Percentiles rank a stretch among this genome's conserved stretches.
Evolutionary conservation across 805 yeast species (phyloP).

Genomic region (Saturnispora bothae): DNA sequence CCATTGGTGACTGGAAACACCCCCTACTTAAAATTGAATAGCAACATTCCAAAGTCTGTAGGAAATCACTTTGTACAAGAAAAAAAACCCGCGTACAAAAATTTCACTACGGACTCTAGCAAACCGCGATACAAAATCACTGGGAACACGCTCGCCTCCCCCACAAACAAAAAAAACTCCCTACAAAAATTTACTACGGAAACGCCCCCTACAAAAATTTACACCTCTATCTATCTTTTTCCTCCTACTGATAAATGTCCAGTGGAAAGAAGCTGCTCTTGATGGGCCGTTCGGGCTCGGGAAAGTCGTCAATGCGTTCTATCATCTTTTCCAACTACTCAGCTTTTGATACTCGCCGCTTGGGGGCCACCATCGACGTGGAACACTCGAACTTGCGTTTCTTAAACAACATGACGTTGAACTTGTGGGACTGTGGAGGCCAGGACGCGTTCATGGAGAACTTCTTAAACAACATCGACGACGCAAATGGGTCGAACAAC

Average conservation of each 20-base stretch:
- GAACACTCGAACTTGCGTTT: slow-evolving; percentile 92
- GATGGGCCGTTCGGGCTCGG: slow-evolving; percentile 94
- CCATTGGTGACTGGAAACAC: too few species aligned
- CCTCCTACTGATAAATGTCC: slow-evolving; percentile 14
- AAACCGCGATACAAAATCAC: too few species aligned
- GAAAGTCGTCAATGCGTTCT: slow-evolving; percentile 95
- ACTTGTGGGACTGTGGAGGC: slow-evolving; percentile 98
- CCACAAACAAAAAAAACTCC: too few species aligned
- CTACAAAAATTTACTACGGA: too few species aligned
- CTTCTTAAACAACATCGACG: slow-evolving; percentile 34
- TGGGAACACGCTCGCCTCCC: too few species aligned
- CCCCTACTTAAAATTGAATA: too few species aligned
- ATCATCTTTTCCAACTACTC: slow-evolving; percentile 93
- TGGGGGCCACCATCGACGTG: slow-evolving; percentile 98
- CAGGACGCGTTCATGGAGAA: slow-evolving; percentile 96
- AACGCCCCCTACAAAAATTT: too few species aligned
- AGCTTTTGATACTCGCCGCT: slow-evolving; percentile 88
- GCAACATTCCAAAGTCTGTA: too few species aligned
- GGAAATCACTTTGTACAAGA: too few species aligned
- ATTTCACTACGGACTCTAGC: too few species aligned
- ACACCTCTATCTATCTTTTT: too few species aligned
- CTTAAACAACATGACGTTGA: slow-evolving; percentile 88
- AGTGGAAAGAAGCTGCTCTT: slow-evolving; percentile 50
- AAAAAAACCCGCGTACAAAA: too few species aligned
- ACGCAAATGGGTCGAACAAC: slow-evolving; percentile 48